phyloP scores from a whole-genome alignment of 2,329 filamentous ascomycete species.

The Paraphaeosphaeria sporulosa region DNA sequence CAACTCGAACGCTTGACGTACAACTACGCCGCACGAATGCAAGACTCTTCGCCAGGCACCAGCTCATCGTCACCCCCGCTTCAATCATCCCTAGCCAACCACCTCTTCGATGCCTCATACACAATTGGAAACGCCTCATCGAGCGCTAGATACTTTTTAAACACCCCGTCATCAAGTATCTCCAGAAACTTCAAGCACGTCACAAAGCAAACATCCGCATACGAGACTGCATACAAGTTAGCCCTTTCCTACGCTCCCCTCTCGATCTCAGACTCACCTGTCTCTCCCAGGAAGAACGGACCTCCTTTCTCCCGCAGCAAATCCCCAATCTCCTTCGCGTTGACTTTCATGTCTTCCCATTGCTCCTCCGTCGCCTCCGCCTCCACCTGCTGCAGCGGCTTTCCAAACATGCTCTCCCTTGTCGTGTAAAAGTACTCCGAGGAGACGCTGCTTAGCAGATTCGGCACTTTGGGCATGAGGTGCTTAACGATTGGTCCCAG shows the following conservation, averaged over 20 bases:
- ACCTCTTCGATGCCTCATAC: slow-evolving; percentile 51
- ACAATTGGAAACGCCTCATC: slow-evolving; percentile 48
- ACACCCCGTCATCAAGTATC: slow-evolving; percentile 47
- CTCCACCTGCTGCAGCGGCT: slow-evolving; percentile 60
- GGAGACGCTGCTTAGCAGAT: slow-evolving; percentile 61
- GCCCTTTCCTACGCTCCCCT: slow-evolving; percentile 59
- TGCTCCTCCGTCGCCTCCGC: slow-evolving; percentile 59
- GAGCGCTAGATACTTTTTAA: slow-evolving; percentile 48
- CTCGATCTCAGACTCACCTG: slow-evolving; percentile 35
- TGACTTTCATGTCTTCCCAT: slow-evolving; percentile 57
- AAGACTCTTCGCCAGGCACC: not conserved
- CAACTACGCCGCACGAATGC: not conserved
- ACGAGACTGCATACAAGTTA: slow-evolving; percentile 40
- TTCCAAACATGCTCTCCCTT: slow-evolving; percentile 59
- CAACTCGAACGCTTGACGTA: not conserved
- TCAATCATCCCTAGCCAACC: slow-evolving; percentile 48
- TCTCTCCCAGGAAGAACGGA: slow-evolving; percentile 67
- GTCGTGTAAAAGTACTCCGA: slow-evolving; percentile 64
- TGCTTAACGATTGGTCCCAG: slow-evolving; percentile 25
- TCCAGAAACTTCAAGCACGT: slow-evolving; percentile 57
- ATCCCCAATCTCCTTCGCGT: slow-evolving; percentile 46
- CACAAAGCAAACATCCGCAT: slow-evolving; percentile 62
- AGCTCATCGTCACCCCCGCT: not conserved
- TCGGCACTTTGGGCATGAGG: slow-evolving; percentile 57
- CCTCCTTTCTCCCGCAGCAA: slow-evolving; percentile 65